Base-by-base conservation (phyloP, 805 yeast species). In the Teunomyces cretensis region DNA sequence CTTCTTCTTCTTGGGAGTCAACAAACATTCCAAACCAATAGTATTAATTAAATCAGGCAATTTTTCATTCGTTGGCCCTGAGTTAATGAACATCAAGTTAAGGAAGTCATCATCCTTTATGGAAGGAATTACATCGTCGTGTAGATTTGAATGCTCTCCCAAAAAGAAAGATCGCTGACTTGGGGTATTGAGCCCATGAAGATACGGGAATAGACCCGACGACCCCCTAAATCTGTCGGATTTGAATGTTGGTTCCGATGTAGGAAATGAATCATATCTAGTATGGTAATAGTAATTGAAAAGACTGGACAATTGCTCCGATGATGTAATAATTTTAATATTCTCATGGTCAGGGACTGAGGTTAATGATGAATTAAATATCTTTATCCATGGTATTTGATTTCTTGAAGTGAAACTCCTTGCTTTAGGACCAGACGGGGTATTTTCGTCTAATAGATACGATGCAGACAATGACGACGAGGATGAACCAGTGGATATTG, bases 181-280 rank as follows among this genome's bases (percentile, higher is more conserved):
- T 9, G 50, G 33, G 35, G 53, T 56, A 37, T 52, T 53, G 30
- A 67, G 50, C 1, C 71, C 72, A 50, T 67, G 71, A 36, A 68
- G 56, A 47, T 61, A 67, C 2, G 74, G 74, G 44, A 68, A 67
- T 51, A 67, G 44, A 7, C 47, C 48, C 15, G 26, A 15, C 6
- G 14, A 24, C 9, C 7, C 19, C n/a, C 9, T 32, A 26, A 26
- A 27, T 15, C 16, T 32, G 17, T 32, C 28, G 9, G 30, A 27
- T 13, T 15, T 39, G 24, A n/a, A 9, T 8, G 13, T 4, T 27
- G 15, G 14, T n/a, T 35, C 16, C 8, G 28, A 7, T 6, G 16
- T 9, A 35, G 13, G 28, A n/a, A n/a, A 15, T 5, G 14, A 24
- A 19, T 22, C 11, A 22, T 43, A 45, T 14, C 54, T 30, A 2